Base-by-base conservation (phyloP, 2,329 filamentous ascomycete species). In the Colletotrichum sidae region DNA sequence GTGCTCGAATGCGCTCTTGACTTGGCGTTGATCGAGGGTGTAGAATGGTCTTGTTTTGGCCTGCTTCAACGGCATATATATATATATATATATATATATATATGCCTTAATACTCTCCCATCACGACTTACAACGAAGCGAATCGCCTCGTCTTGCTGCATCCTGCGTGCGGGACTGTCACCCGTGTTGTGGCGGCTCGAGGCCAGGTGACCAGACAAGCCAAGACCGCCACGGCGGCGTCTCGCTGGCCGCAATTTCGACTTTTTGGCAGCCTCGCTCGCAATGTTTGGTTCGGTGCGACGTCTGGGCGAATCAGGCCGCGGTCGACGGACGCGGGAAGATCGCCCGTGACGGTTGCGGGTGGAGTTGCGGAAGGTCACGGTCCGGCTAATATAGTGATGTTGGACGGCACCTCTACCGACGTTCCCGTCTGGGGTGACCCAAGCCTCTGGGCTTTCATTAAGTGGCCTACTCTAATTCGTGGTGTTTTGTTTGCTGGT, bases 191-290 rank as follows among this genome's bases (percentile, higher is more conserved):
- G 34, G 34, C n/a, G 39, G 15, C 41, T 47, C 15, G 17, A 13
- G 33, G 17, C 57, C 62, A 62, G 58, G 35, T 56, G 58, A 62
- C 51, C 33, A 25, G 12, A 15, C 3, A n/a, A 49, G 62, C 62
- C 62, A 65, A 65, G 62, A 65, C 46, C 52, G 62, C 58, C 57
- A 62, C 9, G 62, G 10, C 62, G 62, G 58, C 58, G 44, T 52
- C 8, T 47, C 17, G 37, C 33, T n/a, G 25, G 47, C 62, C 62
- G 62, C 51, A 41, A 55, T 35, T 5, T 25, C 1, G 47, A 2
- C n/a, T 25, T 33, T 12, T 17, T 37, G 10, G 33, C 1, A 42
- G 9, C 25, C 8, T 3, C 6, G 11, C 39, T 47, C 15, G n/a
- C 10, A 13, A 0, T 34, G 39, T 35, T 45, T 35, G 47, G 37